Evolutionary conservation across 768 basidiomycete genomes (phyloP), one percentile per base, ranked within the genome.

Genomic region (Saitozyma podzolica): DNA sequence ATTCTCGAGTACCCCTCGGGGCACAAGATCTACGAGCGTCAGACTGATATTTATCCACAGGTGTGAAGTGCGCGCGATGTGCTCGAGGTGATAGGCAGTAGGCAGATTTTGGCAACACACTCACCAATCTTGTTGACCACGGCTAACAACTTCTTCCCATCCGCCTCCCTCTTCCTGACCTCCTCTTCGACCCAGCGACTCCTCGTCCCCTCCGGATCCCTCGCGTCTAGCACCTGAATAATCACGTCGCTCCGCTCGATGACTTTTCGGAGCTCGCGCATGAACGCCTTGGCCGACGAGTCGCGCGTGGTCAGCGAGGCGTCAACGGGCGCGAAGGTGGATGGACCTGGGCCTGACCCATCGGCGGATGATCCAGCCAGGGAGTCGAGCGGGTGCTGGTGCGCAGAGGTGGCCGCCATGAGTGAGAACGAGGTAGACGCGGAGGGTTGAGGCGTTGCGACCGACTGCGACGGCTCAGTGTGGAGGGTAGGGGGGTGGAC

Each of bases 61-160:
- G 29, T 29, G 29, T 29, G 29, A 5, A 29, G 29, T 2, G 17
- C 14, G 14, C 29, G 14, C 14, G 13, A n/a, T 49, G 6, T 50
- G 55, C 29, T 29, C 29, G 29, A 29, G 29, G 29, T 29, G 29
- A 29, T 29, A 29, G 29, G 29, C 29, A 29, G 29, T 29, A 29
- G 29, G 29, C 29, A 29, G 29, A 8, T 17, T 0, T 29, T 40
- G 47, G n/a, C 14, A 47, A 29, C 2, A 5, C 2, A 40, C 87
- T 61, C 64, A 92, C 95, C 95, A 61, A 96, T 89, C 82, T 99
- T 97, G 80, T 97, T 98, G n/a, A 99, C 78, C 3, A 97, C 91
- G 58, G 92, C 91, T 2, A 99, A 87, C 40, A 98, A 81, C 75
- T 87, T 90, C 83, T 99, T 99, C 8, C 93, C 90, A 65, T 95